These are phyloP conservation scores for Salix exigua DNA, from an alignment of 345 rosid species.

Conservation along the genomic window DNA sequence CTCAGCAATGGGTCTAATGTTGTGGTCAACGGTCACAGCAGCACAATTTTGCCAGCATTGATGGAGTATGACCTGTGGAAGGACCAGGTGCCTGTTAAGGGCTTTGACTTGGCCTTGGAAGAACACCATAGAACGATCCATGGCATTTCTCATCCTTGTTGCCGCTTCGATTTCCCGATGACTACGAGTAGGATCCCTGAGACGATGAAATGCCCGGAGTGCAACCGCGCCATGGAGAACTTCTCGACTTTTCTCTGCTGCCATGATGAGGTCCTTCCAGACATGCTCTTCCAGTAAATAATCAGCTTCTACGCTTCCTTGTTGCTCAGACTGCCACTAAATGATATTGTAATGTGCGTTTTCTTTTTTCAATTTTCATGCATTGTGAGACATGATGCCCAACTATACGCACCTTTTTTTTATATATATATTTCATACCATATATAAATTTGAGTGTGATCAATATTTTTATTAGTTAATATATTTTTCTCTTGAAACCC, in stretches of 20 bases:
- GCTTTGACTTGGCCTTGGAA: conserved; percentile 50
- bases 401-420: background rate
- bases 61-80: conserved; percentile 64
- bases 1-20: conserved; percentile 56
- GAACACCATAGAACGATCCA: conserved; percentile 51
- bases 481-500: too few relatives aligned
- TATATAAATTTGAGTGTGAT: background rate
- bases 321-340: background rate
- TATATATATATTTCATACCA: background rate
- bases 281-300: background rate
- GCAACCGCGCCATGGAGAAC: conserved; percentile 67
- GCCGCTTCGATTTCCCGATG: conserved; percentile 68
- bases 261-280: conserved; percentile 47
- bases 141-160: conserved; percentile 48
- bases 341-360: background rate
- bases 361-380: background rate
- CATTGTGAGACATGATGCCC: background rate
- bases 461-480: too few relatives aligned
- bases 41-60: conserved; percentile 48
- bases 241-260: conserved; percentile 65
- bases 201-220: conserved; percentile 71
- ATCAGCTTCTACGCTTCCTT: background rate
- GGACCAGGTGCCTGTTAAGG: conserved; percentile 45
- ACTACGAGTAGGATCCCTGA: background rate
- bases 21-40: conserved; percentile 54